A percentile compares a stretch with the other conserved stretches of the same genome.
These are phyloP conservation scores for Mycena pura DNA, from an alignment of 768 basidiomycete species.

Conservation along the genomic window DNA sequence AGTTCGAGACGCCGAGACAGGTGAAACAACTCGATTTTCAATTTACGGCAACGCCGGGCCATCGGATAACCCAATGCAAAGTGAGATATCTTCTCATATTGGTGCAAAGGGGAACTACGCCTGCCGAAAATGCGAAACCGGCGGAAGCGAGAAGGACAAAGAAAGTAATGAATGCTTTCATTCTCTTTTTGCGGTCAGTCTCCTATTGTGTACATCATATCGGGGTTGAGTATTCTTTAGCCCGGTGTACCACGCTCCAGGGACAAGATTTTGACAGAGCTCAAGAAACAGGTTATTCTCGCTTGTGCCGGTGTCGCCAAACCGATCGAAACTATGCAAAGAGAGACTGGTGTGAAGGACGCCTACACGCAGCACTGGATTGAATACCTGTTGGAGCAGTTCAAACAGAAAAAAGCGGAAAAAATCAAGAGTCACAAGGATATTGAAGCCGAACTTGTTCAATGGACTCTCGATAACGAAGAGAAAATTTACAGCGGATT, in stretches of 20 bases:
- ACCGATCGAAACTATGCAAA: conserved; percentile 36
- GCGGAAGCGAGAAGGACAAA: conserved; percentile 43
- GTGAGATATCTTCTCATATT: conserved; percentile 46
- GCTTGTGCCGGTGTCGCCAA: conserved; percentile 42
- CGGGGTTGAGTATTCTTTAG: not conserved
- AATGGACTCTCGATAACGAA: conserved; percentile 35
- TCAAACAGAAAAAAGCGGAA: conserved; percentile 27
- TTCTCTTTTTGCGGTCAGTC: conserved; percentile 39
- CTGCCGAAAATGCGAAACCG: conserved; percentile 48
- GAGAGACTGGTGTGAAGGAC: conserved; percentile 47
- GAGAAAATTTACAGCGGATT: conserved; percentile 39
- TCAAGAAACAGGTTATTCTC: conserved; percentile 38
- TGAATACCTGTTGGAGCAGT: conserved; percentile 34
- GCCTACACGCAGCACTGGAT: conserved; percentile 46
- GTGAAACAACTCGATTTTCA: conserved; percentile 32
- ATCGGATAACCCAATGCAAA: conserved; percentile 49
- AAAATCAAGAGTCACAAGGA: conserved; percentile 24
- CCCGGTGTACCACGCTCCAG: conserved; percentile 25
- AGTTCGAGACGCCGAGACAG: conserved; percentile 37
- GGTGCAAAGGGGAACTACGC: conserved; percentile 46
- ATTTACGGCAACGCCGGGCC: conserved; percentile 37
- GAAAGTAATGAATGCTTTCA: conserved; percentile 42
- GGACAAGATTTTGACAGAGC: conserved; percentile 23
- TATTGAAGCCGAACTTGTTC: conserved; percentile 33
- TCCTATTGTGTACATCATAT: not conserved